Base-by-base conservation (phyloP, 768 basidiomycete genomes). In the Phaeotremella fagi region DNA sequence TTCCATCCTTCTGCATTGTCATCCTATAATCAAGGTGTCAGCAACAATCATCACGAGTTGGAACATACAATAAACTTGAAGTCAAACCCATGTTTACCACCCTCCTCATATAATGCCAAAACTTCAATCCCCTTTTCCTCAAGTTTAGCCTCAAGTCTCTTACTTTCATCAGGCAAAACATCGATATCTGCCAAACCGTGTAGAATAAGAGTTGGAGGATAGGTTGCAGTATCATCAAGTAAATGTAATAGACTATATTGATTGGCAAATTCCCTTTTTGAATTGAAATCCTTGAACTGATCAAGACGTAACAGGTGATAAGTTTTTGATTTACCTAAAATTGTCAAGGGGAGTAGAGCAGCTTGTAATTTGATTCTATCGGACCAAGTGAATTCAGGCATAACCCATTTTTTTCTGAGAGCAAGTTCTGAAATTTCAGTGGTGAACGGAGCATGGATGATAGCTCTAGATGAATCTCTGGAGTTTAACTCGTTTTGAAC, bases 171-270 rank as follows among this genome's bases (percentile, higher is more conserved):
- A 22, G 25, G 16, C 7, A 18, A 36, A 3, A 58, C 56, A 9
- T 43, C 50, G 1, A 38, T 31, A 33, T 58, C 56, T 4, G 26
- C 37, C 29, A 11, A 9, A 6, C 56, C 56, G 23, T 58, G 50
- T 14, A 58, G n/a, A 31, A 58, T 48, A 38, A 38, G 53, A 14
- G 56, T 58, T 1, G 56, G 56, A 3, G 56, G 56, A 33, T 47
- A 52, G 7, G 33, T 26, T 29, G 27, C 48, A n/a, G 18, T 36
- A 18, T 24, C 28, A 5, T 57, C 50, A 5, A 57, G 16, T 26
- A 52, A 23, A 15, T 26, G 35, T 18, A 35, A 25, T 7, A 45
- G 24, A 7, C 36, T 22, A 15, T 42, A 24, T 27, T 11, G 16
- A 23, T 42, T 51, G 5, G 41, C 24, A 24, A 45, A 44, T n/a